Base-by-base conservation (phyloP, 1,139 yeast species). In the Lodderomyces pseudojiufengensis region DNA sequence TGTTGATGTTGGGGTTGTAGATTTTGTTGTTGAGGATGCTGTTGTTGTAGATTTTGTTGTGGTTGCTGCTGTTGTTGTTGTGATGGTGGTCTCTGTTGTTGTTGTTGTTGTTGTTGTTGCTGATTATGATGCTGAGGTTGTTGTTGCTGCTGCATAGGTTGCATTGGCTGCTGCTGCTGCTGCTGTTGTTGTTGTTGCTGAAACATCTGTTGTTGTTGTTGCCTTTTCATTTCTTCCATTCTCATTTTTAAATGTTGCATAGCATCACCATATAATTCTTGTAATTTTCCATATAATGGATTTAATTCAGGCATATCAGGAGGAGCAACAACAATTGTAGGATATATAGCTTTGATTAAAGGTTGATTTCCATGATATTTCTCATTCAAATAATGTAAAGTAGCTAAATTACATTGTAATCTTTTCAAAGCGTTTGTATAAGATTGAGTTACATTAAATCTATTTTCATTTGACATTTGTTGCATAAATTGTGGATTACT, bases 211-310 rank as follows among this genome's bases (percentile, higher is more conserved):
- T 40, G 39, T 22, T 59, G 69, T 44, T 47, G 45, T 15, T 40
- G 39, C 20, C 59, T 69, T 44, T 67, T 65, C 57, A 68, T 53
- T 41, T 70, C 66, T 36, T 65, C 69, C 46, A 73, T 59, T 40
- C 68, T 72, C 54, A 64, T 52, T 47, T 70, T 76, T 43, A 71
- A 60, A 42, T 63, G 67, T 34, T 70, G 76, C 26, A 74, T 57
- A 0, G 78, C 78, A 42, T 76, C 81, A 0, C 80, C 80, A 43
- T 76, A 76, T 29, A 76, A 51, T 36, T 71, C 76, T 44, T 74
- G 76, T 35, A 76, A 55, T 36, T 68, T 58, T 25, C 61, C 56
- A 49, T 76, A 76, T 34, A 72, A 60, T 31, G 62, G 71, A 37
- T 56, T 59, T 36, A 76, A 59, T 47, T 75, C 81, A 0, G 80